Evolutionary conservation across 495 filamentous ascomycete genomes (phyloP).

Genomic region (Lasiosphaeria ovina): DNA sequence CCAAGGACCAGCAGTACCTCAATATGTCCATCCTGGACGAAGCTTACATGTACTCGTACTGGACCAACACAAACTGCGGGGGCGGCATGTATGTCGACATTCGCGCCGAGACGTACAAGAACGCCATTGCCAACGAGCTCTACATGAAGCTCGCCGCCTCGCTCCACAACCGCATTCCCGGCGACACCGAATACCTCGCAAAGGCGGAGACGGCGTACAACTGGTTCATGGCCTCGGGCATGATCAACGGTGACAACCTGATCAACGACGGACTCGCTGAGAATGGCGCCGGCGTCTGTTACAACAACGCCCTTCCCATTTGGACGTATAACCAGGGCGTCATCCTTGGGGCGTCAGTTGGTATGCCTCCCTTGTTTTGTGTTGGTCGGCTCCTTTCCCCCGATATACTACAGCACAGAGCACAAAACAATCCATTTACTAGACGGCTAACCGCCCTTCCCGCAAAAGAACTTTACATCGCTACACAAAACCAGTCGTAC

Average conservation of each 20-base stretch:
- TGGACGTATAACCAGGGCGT: constrained; percentile 79
- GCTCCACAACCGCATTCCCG: constrained; percentile 59
- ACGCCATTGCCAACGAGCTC: constrained; percentile 71
- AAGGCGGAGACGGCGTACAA: constrained; percentile 57
- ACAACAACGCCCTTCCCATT: constrained; percentile 58
- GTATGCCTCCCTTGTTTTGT: constrained; percentile 32
- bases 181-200: constrained; percentile 48
- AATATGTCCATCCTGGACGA: constrained; percentile 55
- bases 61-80: constrained; percentile 54
- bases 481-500: constrained; percentile 34
- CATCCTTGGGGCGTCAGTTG: constrained; percentile 64
- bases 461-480: constrained; percentile 25
- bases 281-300: constrained; percentile 42
- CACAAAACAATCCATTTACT: neutral
- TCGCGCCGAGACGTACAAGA: constrained; percentile 52
- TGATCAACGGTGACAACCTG: constrained; percentile 59
- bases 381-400: neutral
- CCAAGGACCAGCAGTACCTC: constrained; percentile 51
- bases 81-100: constrained; percentile 63
- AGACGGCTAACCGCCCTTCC: neutral
- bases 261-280: constrained; percentile 66
- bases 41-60: constrained; percentile 54
- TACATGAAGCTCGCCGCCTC: constrained; percentile 64
- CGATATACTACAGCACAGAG: constrained; percentile 31
- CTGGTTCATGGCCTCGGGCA: constrained; percentile 61